These are phyloP conservation scores for Chrysopogon serrulatus DNA, from an alignment of 176 grass and related monocot genomes.

Conservation along the genomic window DNA sequence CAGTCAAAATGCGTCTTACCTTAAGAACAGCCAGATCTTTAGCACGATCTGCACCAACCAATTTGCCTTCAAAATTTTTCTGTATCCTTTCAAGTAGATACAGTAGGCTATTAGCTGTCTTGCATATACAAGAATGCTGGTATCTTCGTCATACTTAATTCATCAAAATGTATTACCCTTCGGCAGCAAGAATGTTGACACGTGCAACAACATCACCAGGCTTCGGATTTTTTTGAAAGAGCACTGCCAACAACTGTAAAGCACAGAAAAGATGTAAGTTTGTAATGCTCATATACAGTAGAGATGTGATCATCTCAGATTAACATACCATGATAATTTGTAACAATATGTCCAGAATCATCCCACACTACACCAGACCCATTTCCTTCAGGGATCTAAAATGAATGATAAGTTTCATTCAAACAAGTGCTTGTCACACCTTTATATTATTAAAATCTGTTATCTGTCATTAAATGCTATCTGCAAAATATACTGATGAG, in stretches of 20 bases:
- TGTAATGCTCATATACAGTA: conserved; percentile 12
- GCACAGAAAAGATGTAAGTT: neutral
- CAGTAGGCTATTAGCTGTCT: conserved; percentile 10
- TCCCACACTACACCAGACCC: conserved; percentile 98
- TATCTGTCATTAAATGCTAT: neutral
- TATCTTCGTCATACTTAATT: neutral
- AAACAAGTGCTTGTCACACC: conserved; percentile 7
- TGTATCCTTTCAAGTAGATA: conserved; percentile 67
- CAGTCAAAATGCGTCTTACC: conserved; percentile 37
- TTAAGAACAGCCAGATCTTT: conserved; percentile 35
- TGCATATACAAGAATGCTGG: conserved; percentile 12
- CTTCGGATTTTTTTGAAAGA: conserved; percentile 79
- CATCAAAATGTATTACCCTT: conserved; percentile 57
- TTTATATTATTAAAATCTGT: conserved; percentile 6
- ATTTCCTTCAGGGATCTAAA: conserved; percentile 97
- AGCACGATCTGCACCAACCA: conserved; percentile 81
- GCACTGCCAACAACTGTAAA: conserved; percentile 83
- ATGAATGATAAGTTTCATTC: conserved; percentile 26
- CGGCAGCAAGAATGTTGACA: conserved; percentile 86
- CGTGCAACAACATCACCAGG: conserved; percentile 86
- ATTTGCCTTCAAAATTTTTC: conserved; percentile 92
- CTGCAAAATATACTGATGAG: neutral
- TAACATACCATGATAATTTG: conserved; percentile 96
- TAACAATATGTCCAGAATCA: conserved; percentile 81
- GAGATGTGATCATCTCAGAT: neutral